Evolutionary conservation across 208 protist species (phyloP), one percentile per base, ranked within the genome.

Genomic region (Novymonas esmeraldas): DNA sequence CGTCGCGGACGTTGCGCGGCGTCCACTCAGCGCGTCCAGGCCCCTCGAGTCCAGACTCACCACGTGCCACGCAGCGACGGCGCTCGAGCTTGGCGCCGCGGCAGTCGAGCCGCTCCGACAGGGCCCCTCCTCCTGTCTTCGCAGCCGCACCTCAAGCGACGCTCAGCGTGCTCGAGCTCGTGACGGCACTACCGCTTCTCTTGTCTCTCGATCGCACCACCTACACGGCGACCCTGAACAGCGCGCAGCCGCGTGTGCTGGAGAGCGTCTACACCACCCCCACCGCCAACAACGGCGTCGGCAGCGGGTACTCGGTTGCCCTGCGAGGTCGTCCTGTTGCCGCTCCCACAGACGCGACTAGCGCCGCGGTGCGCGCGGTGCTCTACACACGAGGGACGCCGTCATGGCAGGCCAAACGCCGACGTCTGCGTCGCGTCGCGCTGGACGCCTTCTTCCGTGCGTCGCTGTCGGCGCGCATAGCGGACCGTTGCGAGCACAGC

Each of bases 111-210:
- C 0, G 13, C 2, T 29, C 34, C 5, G 16, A 18, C 39, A 36
- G 56, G 22, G 14, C 20, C 16, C 7, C 39, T 31, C 24, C 20
- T 14, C 46, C 38, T 39, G 20, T 31, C 18, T 29, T 36, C 14
- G 24, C 18, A 2, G 14, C 6, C 20, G 39, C 24, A 22, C 39
- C 22, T 7, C 24, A 39, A 29, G 24, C 38, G 13, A 34, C 48
- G 34, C 33, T 38, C 22, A 76, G 70, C 22, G 61, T 70, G 9
- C 41, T 76, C 10, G 58, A 76, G 33, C 51, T 76, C 26, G 31
- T 76, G 13, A 76, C 62, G 0, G 70, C 70, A 6, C 55, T 76
- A 5, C 70, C 70, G 29, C 70, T 76, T 10, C 70, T 76, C 18
- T 57, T 76, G 16, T 64, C 62, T 1, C 39, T 76, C n/a, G 70